Evolutionary conservation across 2,329 filamentous ascomycete species (phyloP), one percentile per base, ranked within the genome.

Genomic region (Calonectria ilicicola): DNA sequence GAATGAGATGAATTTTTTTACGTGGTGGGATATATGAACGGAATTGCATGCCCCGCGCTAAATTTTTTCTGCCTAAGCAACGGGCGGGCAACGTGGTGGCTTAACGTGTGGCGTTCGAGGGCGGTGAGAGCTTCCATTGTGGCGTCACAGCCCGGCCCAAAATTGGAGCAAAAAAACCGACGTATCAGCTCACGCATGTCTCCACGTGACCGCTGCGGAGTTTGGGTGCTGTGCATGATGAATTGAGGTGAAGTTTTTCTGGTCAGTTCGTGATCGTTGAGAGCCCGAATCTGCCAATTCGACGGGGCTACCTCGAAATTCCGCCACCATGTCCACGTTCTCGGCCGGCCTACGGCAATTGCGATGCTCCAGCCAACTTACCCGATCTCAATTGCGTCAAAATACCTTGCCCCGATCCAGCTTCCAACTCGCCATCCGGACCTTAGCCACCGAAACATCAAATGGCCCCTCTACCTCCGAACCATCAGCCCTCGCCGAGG

Each of bases 321-420:
- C 74, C 70, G 76, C 72, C 72, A 80, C 56, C 69, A 86, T 86
- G 85, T 81, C 83, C 58, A 81, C 80, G 42, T 72, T 85, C 44
- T 75, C 81, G 66, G 81, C 77, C 65, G 78, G 82, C 66, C 70
- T 85, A 53, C 81, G 84, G 79, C 82, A 83, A 51, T 63, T 86
- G 17, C 79, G 80, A 77, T 85, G 83, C 74, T 75, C 81, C 62
- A 78, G 81, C 71, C 80, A 82, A 69, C 70, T 82, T 49, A 66
- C 77, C 40, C 79, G 72, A 65, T 69, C 78, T 44, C 83, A 82
- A 80, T 82, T 79, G 78, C 77, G 77, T 70, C 79, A 78, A 47
- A 66, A 78, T 26, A 67, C 76, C 70, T 73, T 76, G 75, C 74
- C 74, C 69, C 79, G 73, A 62, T 42, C 76, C 63, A 75, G 66